Percentiles rank a stretch among this genome's conserved stretches.
phyloP scores from a whole-genome alignment of 2,329 filamentous ascomycete species.

The Sordariomycetes sp. region DNA sequence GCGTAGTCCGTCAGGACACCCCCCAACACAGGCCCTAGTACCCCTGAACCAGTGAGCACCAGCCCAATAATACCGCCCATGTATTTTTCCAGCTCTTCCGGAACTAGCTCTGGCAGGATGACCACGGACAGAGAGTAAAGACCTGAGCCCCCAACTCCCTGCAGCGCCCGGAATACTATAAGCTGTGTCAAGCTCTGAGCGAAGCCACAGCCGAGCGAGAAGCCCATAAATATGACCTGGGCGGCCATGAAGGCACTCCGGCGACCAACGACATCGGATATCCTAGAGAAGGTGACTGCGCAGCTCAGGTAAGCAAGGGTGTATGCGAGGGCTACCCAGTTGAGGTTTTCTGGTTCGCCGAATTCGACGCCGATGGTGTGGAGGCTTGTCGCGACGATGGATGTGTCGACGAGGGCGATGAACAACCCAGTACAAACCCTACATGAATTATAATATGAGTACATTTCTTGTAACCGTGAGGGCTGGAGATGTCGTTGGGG shows the following conservation, averaged over 20 bases:
- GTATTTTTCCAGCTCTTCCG: conserved; percentile 25
- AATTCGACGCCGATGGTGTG: conserved; percentile 47
- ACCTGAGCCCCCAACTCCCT: conserved; percentile 44
- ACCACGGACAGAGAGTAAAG: conserved; percentile 49
- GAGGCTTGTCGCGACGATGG: conserved; percentile 50
- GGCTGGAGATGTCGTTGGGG: neutral
- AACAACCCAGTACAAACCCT: conserved; percentile 45
- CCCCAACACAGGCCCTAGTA: conserved; percentile 42
- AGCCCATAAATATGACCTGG: conserved; percentile 44
- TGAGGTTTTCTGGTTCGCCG: conserved; percentile 30
- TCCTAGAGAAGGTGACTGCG: conserved; percentile 43
- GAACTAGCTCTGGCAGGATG: conserved; percentile 40
- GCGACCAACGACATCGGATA: conserved; percentile 46
- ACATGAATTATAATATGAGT: neutral
- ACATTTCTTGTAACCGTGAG: neutral
- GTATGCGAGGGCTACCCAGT: conserved; percentile 47
- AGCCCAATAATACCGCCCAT: conserved; percentile 39
- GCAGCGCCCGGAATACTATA: conserved; percentile 37
- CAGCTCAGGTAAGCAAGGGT: conserved; percentile 48
- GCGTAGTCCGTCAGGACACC: conserved; percentile 39
- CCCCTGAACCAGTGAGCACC: conserved; percentile 36
- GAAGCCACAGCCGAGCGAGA: conserved; percentile 44
- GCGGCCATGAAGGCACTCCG: conserved; percentile 38
- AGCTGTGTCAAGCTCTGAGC: conserved; percentile 26
- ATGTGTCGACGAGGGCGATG: conserved; percentile 49